phyloP scores from a whole-genome alignment of 148 eudicot genomes.

The Camellia japonica region DNA sequence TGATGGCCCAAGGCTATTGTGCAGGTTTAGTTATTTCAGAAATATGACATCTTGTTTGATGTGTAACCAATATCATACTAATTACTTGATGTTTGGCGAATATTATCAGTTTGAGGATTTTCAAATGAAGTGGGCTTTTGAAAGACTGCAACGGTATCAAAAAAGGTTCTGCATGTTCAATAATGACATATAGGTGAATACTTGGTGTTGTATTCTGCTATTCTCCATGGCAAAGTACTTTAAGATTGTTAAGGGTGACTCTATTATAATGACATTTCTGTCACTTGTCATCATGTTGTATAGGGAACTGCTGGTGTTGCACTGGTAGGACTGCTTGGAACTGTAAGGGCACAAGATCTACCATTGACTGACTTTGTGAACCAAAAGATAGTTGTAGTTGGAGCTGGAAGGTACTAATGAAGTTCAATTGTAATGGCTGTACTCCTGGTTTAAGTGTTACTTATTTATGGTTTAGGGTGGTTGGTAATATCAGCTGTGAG shows the following conservation, averaged over 20 bases:
- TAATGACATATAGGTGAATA: constrained; percentile 88
- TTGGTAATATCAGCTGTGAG: constrained; percentile 4
- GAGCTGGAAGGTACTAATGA: constrained; percentile 85
- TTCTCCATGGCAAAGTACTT: neutral
- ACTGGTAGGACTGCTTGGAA: constrained; percentile 89
- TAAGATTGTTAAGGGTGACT: neutral
- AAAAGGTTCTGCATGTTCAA: constrained; percentile 92
- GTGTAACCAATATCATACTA: constrained; percentile 17
- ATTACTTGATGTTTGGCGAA: constrained; percentile 10
- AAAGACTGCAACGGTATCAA: constrained; percentile 84
- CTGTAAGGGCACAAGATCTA: constrained; percentile 93
- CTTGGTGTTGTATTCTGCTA: constrained; percentile 11
- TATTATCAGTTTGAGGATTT: constrained; percentile 91
- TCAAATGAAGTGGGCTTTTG: constrained; percentile 99
- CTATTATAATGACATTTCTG: neutral
- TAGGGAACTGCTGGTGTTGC: constrained; percentile 99
- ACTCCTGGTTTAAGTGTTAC: constrained; percentile 10
- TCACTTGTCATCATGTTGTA: constrained; percentile 1
- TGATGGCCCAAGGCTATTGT: constrained; percentile 99
- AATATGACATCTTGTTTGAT: constrained; percentile 1
- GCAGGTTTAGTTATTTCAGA: constrained; percentile 58
- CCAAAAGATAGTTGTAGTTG: constrained; percentile 91
- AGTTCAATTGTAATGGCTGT: neutral
- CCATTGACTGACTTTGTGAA: constrained; percentile 83
- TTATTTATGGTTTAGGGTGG: neutral